These are phyloP conservation scores for Bjerkandera adusta DNA, from an alignment of 1,284 basidiomycete species.

Conservation along the genomic window DNA sequence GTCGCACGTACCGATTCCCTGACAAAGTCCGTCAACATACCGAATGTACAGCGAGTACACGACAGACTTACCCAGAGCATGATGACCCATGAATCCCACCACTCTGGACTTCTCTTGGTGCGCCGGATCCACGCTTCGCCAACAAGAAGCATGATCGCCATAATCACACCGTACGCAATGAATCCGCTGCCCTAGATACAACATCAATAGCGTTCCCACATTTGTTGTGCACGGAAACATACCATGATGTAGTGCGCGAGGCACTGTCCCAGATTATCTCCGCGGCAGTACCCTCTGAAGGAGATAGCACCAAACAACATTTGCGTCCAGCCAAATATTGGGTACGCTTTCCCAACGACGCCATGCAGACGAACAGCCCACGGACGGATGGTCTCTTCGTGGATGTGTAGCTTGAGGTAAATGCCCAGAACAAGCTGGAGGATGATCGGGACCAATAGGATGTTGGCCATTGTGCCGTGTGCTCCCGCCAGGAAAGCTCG, in stretches of 20 bases:
- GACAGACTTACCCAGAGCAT: constrained; percentile 72
- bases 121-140: constrained; percentile 83
- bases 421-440: constrained; percentile 76
- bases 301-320: constrained; percentile 74
- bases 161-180: constrained; percentile 83
- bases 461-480: constrained; percentile 70
- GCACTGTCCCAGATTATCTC: constrained; percentile 75
- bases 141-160: constrained; percentile 80
- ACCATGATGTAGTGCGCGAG: constrained; percentile 91
- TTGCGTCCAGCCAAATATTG: constrained; percentile 87
- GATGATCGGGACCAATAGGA: constrained; percentile 66
- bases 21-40: constrained; percentile 1
- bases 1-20: constrained; percentile 58
- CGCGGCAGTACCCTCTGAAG: constrained; percentile 70
- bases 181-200: constrained; percentile 67
- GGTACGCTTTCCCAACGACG: constrained; percentile 82
- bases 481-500: constrained; percentile 68
- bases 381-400: constrained; percentile 76
- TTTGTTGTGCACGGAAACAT: constrained; percentile 14
- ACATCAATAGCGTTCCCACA: not conserved
- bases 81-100: constrained; percentile 90
- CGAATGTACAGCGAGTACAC: not conserved
- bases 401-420: constrained; percentile 92
- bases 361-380: constrained; percentile 77
- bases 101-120: constrained; percentile 79